Evolutionary conservation across 169 alveolate genomes (phyloP).

Genomic region (Plasmodium blacklocki): DNA sequence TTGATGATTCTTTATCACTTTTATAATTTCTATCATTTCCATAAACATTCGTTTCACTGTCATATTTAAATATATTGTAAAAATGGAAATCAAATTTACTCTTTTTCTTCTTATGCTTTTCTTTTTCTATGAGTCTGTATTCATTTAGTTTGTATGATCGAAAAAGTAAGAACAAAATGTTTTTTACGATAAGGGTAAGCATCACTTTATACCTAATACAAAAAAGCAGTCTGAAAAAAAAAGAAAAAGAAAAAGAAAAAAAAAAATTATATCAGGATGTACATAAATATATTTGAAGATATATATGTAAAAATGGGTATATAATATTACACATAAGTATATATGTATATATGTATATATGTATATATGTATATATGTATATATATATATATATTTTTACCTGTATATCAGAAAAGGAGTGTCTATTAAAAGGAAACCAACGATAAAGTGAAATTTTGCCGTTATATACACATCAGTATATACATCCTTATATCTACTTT

Average conservation of each 20-base stretch:
- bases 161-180: slow-evolving; percentile 46
- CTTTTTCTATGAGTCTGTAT: slow-evolving; percentile 61
- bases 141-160: slow-evolving; percentile 62
- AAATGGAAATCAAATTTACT: slow-evolving; percentile 52
- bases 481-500: slow-evolving; percentile 39
- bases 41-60: slow-evolving; percentile 12
- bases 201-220: slow-evolving; percentile 42
- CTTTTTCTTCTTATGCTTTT: slow-evolving; percentile 56
- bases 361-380: not conserved
- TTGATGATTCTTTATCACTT: not conserved
- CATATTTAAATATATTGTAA: slow-evolving; percentile 21
- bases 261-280: not conserved
- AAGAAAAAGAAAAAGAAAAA: not conserved
- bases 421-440: slow-evolving; percentile 62
- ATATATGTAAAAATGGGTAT: not conserved
- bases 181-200: slow-evolving; percentile 54
- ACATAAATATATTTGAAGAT: not conserved
- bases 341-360: not conserved
- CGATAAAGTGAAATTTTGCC: slow-evolving; percentile 68
- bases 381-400: slow-evolving; percentile 10
- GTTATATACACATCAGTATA: slow-evolving; percentile 72
- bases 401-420: slow-evolving; percentile 62
- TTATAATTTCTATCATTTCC: not conserved
- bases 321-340: not conserved
- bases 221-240: slow-evolving; percentile 28